Evolutionary conservation across 768 basidiomycete genomes (phyloP).

Genomic region (Hericium erinaceus): DNA sequence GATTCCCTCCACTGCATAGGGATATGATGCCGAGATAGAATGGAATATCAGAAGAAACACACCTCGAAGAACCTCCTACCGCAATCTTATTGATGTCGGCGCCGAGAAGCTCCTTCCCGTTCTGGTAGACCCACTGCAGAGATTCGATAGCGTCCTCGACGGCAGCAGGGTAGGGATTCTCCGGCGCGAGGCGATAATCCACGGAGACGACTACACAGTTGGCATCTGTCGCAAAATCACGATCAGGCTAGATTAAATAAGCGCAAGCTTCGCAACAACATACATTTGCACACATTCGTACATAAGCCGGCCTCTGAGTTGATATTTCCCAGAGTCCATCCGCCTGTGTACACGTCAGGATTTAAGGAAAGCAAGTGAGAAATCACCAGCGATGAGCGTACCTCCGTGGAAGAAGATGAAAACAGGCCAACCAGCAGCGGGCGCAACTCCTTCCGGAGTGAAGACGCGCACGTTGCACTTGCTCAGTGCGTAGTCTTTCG

Average conservation of each 20-base stretch:
- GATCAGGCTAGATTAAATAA: neutral
- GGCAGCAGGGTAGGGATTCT: conserved; percentile 60
- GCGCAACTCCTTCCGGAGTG: conserved; percentile 45
- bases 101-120: conserved; percentile 38
- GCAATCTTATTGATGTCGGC: conserved; percentile 48
- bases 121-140: conserved; percentile 46
- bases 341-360: conserved; percentile 32
- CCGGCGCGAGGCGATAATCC: conserved; percentile 66
- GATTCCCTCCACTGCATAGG: conserved; percentile 50
- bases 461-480: conserved; percentile 53
- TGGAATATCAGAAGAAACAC: neutral
- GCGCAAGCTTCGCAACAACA: neutral
- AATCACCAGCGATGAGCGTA: conserved; percentile 16
- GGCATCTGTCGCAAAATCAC: conserved; percentile 30
- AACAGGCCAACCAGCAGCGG: conserved; percentile 56
- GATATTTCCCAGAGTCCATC: conserved; percentile 70
- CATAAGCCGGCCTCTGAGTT: conserved; percentile 48
- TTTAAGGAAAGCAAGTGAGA: neutral
- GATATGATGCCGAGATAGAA: no score
- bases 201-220: conserved; percentile 56
- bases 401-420: conserved; percentile 74
- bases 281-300: conserved; percentile 51
- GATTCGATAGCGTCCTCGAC: conserved; percentile 62
- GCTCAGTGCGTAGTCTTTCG: conserved; percentile 42
- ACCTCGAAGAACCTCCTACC: conserved; percentile 71